Base-by-base conservation (phyloP, 371 early-diverging fungal species). In the Rhizopus arrhizus region DNA sequence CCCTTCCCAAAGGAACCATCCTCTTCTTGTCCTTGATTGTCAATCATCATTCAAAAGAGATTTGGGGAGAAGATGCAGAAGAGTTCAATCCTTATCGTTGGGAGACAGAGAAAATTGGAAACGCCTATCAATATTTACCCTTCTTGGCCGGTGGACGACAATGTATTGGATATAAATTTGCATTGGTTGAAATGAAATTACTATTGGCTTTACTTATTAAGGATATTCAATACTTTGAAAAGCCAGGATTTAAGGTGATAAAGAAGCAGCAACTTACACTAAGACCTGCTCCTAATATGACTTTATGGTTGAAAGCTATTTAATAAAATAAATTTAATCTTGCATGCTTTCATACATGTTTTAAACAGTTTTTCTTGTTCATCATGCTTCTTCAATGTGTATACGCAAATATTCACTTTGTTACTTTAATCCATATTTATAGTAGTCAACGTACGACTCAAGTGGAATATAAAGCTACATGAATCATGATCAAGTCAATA, bases 21-120 rank as follows among this genome's bases (percentile, higher is more conserved):
- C 56, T 86, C 16, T 73, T 83, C 41, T 59, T 85, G 15, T 54
- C 70, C 1, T 69, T 75, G 0, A 77, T 77, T 33, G 72, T 70
- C 5, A 74, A 67, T 11, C 86, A 86, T 45, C 78, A 77, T 52
- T 70, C 71, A 51, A 72, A 61, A 54, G 67, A 72, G 10, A 71
- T 76, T 56, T 90, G 89, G 90, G 90, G 90, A 3, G 78, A 78
- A 12, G 86, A 89, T 63, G 85, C 78, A 3, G 73, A 84, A 52
- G 75, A 75, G 35, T 89, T 87, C 61, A 72, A 77, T 8, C 90
- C 90, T 11, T 78, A 75, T 11, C 77, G 90, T 29, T 89, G 90
- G 89, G 59, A 72, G 0, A 63, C 70, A 28, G 53, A 65, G n/a
- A 51, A 58, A 13, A 46, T 67, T 2, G 64, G 64, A 29, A 67